phyloP scores from a whole-genome alignment of 2,329 filamentous ascomycete genomes.

The Botrytis galanthina region DNA sequence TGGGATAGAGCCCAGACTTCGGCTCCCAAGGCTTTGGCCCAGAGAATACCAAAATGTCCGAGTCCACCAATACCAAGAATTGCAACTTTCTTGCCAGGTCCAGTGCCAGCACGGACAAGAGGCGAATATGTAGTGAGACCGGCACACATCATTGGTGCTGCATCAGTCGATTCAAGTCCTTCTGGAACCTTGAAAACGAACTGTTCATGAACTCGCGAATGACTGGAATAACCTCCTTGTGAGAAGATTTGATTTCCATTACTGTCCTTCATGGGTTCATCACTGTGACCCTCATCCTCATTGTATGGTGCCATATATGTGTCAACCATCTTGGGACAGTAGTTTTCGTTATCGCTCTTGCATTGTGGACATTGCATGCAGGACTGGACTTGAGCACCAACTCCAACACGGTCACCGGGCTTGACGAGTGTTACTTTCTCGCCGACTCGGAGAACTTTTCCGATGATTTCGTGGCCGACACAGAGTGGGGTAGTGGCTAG shows the following conservation, averaged over 20 bases:
- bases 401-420: constrained; percentile 50
- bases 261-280: constrained; percentile 18
- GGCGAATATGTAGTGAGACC: constrained; percentile 74
- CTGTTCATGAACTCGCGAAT: constrained; percentile 53
- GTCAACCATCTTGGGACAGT: constrained; percentile 33
- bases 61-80: constrained; percentile 65
- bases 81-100: constrained; percentile 68
- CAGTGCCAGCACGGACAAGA: constrained; percentile 62
- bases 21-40: constrained; percentile 67
- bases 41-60: constrained; percentile 71
- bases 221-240: constrained; percentile 53
- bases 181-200: constrained; percentile 62
- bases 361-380: constrained; percentile 55
- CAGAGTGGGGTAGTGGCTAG: constrained; percentile 29
- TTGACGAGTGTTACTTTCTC: constrained; percentile 57
- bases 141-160: constrained; percentile 72
- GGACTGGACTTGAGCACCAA: constrained; percentile 50
- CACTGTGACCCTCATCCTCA: constrained; percentile 17
- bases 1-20: constrained; percentile 64
- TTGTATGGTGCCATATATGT: constrained; percentile 34
- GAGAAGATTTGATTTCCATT: constrained; percentile 30
- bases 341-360: constrained; percentile 30
- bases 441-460: constrained; percentile 51
- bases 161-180: constrained; percentile 46
- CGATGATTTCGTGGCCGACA: constrained; percentile 51